Conservation (phyloP, 1,284 basidiomycete species). For the Rhodotorula sp. region DNA sequence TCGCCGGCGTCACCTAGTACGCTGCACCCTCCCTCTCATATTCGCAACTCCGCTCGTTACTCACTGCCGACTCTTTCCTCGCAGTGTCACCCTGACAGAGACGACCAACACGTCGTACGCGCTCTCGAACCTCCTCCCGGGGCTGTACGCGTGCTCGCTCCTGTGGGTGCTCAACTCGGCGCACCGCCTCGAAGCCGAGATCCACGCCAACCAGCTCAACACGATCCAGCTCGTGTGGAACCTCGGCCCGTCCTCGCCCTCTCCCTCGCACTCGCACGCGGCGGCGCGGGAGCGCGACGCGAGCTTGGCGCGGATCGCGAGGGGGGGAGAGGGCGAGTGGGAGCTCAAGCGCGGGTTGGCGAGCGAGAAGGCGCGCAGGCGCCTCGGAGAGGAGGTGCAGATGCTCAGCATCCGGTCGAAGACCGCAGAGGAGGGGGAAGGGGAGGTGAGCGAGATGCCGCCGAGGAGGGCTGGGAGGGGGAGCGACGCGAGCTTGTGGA, state of each 20-base stretch:
- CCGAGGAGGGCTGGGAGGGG: slow-evolving; percentile 39
- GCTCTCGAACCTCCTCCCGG: slow-evolving; percentile 4
- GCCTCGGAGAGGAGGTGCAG: slow-evolving; percentile 1
- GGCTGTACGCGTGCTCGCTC: slow-evolving; percentile 9
- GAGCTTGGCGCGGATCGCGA: not conserved
- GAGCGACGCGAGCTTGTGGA: too few relatives aligned
- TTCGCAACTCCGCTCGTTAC: not conserved
- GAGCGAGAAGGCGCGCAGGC: not conserved
- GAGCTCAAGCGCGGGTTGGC: slow-evolving; percentile 3
- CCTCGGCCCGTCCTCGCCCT: not conserved
- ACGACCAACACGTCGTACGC: slow-evolving; percentile 9
- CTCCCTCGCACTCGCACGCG: too few relatives aligned
- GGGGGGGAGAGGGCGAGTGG: not conserved
- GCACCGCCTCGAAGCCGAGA: slow-evolving; percentile 5
- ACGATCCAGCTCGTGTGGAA: slow-evolving; percentile 17
- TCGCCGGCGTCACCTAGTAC: not conserved
- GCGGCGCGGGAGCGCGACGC: too few relatives aligned
- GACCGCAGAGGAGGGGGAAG: not conserved
- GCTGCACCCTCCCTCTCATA: too few relatives aligned
- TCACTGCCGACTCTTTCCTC: not conserved
- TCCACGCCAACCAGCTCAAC: not conserved
- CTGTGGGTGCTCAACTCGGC: slow-evolving; percentile 10
- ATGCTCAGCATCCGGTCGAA: slow-evolving; percentile 2
- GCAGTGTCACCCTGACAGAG: slow-evolving; percentile 1
- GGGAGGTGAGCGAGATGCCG: slow-evolving; percentile 25